Evolutionary conservation across 768 basidiomycete species (phyloP), one percentile per base, ranked within the genome.

Genomic region (Mycena filopes): DNA sequence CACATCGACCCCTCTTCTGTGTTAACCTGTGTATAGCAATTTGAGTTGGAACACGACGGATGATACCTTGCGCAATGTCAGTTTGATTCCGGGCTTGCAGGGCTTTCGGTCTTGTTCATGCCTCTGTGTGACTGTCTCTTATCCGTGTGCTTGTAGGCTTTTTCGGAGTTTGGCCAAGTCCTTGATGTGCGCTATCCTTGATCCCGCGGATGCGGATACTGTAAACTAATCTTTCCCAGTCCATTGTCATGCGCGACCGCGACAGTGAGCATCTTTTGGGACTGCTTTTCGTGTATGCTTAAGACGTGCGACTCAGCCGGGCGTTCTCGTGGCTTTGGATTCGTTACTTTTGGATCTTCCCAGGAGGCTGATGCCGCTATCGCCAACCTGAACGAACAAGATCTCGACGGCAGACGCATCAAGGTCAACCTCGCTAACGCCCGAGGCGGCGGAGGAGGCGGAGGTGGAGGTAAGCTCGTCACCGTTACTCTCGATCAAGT

Each of bases 211-310:
- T 74, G 45, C 65, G 64, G 64, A 75, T 79, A 76, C 75, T 75
- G 73, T 75, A 71, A 77, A 75, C 81, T 81, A 72, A 77, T 81
- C 60, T 71, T 70, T 71, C 77, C 80, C 80, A 98, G 95, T 93
- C 92, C 72, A 95, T 97, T 81, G 95, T 97, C 78, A 97, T 97
- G 96, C 92, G 94, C 83, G 96, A 99, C 82, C 94, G 96, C 76
- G 97, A 98, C 76, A 98, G 67, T 69, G 43, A 50, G 67, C 23
- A 25, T 47, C 4, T 38, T n/a, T 41, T 13, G 20, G n/a, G 21
- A 16, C 16, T n/a, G 51, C 2, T 20, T 15, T 49, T 8, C 31
- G 21, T 50, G n/a, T 51, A 8, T 40, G 13, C 57, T 60, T 47
- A 60, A n/a, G 53, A 45, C 48, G 2, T 25, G 36, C 33, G 1